A percentile compares a stretch with the other conserved stretches of the same genome.
These are phyloP conservation scores for Orbilia javanica DNA, from an alignment of 2,329 filamentous ascomycete species.

Conservation along the genomic window DNA sequence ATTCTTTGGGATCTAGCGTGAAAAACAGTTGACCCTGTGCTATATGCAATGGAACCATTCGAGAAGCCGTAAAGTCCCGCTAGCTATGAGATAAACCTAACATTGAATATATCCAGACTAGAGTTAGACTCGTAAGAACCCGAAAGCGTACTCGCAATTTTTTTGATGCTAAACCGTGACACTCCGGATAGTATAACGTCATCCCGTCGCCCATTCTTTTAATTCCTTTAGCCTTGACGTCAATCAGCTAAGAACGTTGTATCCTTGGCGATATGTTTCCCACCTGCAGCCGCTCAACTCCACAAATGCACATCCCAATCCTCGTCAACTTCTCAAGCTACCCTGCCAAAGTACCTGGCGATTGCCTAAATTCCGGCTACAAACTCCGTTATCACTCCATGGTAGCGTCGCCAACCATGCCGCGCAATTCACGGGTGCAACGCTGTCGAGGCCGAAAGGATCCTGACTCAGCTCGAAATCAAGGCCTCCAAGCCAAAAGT, in stretches of 20 bases:
- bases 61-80: no score
- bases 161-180: background rate
- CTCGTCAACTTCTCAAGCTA: background rate
- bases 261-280: background rate
- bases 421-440: no score
- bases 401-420: background rate
- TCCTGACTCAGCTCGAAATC: background rate
- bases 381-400: conserved; percentile 26
- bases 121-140: background rate
- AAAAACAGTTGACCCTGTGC: no score
- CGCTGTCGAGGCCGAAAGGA: background rate
- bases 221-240: background rate
- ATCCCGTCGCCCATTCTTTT: background rate
- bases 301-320: background rate
- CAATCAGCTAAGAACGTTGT: background rate
- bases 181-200: background rate
- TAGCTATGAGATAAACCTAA: no score
- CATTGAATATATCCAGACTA: background rate
- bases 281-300: background rate
- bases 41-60: no score
- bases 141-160: background rate
- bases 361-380: conserved; percentile 29
- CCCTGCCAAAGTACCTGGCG: background rate
- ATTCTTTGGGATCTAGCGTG: no score
- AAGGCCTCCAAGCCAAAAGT: no score